Evolutionary conservation across 1,284 basidiomycete species (phyloP).

Genomic region (Porogramme epimiltina): DNA sequence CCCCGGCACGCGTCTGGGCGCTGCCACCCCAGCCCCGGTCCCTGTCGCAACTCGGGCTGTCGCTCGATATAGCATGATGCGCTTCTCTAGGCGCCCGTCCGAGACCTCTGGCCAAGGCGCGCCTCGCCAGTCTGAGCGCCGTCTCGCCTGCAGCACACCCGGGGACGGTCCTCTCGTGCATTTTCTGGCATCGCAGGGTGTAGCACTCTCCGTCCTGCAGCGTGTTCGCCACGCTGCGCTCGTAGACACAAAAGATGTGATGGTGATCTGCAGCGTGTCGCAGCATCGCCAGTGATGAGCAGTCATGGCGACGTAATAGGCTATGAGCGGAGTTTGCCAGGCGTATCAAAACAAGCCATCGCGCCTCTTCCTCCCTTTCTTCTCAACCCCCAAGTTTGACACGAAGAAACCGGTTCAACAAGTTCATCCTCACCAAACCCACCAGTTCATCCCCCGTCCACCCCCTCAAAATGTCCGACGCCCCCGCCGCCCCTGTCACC

Average conservation of each 20-base stretch:
- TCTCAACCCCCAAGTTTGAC: slow-evolving; percentile 78
- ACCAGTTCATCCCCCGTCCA: slow-evolving; percentile 47
- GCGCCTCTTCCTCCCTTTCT: slow-evolving; percentile 44
- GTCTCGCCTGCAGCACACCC: too few relatives aligned
- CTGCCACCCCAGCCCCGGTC: too few relatives aligned
- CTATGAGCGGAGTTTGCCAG: slow-evolving; percentile 33
- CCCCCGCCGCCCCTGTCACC: slow-evolving; percentile 76
- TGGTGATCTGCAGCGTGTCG: slow-evolving; percentile 17
- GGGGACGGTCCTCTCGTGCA: too few relatives aligned
- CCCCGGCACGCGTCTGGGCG: too few relatives aligned
- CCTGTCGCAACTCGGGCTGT: too few relatives aligned
- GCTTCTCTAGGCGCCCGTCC: too few relatives aligned
- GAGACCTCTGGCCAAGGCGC: too few relatives aligned
- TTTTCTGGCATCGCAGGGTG: too few relatives aligned
- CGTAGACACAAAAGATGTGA: slow-evolving; percentile 3
- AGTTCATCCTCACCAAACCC: slow-evolving; percentile 55
- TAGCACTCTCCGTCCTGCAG: background rate
- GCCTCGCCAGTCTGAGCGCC: too few relatives aligned
- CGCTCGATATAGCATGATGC: too few relatives aligned
- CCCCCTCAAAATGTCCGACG: slow-evolving; percentile 77
- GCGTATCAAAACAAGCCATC: slow-evolving; percentile 34
- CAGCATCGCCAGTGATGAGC: slow-evolving; percentile 19
- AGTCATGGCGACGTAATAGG: slow-evolving; percentile 37
- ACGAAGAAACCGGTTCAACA: slow-evolving; percentile 81
- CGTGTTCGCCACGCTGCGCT: slow-evolving; percentile 9